Conservation (phyloP, 106 monocot genomes). For the Vanilla planifolia region DNA sequence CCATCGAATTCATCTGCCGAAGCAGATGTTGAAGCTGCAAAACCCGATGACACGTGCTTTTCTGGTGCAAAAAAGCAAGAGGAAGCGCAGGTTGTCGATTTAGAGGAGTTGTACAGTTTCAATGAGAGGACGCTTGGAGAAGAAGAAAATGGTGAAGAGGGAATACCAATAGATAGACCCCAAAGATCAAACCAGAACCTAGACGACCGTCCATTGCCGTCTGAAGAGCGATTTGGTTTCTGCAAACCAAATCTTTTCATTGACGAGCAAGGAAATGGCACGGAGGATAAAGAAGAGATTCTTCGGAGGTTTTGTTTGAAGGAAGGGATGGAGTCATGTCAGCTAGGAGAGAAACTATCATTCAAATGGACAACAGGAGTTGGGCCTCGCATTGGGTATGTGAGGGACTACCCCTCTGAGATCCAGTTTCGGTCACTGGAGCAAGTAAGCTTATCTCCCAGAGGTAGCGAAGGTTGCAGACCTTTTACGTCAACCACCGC, state of each 20-base stretch:
- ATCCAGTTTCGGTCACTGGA: conserved; percentile 32
- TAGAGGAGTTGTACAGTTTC: neutral
- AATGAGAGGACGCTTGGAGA: neutral
- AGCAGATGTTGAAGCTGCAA: neutral
- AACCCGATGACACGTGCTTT: no score
- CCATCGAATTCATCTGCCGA: neutral
- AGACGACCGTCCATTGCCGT: no score
- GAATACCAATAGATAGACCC: no score
- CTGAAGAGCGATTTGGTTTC: neutral
- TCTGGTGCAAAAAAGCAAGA: neutral
- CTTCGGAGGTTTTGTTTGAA: neutral
- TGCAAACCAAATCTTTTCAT: neutral
- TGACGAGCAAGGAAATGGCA: neutral
- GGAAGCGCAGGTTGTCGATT: neutral
- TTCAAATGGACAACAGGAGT: conserved; percentile 37
- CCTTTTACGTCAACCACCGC: neutral
- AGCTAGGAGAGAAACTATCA: conserved; percentile 15
- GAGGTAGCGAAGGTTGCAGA: neutral
- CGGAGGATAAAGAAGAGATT: neutral
- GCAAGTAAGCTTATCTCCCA: conserved; percentile 38
- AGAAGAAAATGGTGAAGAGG: neutral
- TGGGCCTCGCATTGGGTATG: conserved; percentile 41
- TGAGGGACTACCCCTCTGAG: conserved; percentile 31
- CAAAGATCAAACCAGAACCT: no score
- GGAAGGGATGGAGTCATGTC: conserved; percentile 2